Evolutionary conservation across 768 basidiomycete genomes (phyloP).

Genomic region (Cystoderma amianthinum): DNA sequence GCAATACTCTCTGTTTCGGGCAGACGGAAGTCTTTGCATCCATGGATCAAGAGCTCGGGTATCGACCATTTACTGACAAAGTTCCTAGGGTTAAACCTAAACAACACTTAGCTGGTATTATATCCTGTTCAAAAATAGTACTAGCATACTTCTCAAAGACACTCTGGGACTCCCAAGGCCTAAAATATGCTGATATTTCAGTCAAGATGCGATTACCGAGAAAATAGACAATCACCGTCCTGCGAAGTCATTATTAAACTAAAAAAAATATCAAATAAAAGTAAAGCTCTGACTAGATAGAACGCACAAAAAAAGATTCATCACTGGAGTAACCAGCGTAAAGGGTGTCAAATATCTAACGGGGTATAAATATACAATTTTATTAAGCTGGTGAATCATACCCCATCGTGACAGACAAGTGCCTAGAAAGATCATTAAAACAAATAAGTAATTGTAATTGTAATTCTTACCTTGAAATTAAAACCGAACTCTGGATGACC

Average conservation of each 20-base stretch:
- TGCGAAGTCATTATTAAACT: constrained; percentile 89
- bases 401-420: constrained; percentile 88
- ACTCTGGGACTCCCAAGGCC: constrained; percentile 62
- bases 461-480: constrained; percentile 59
- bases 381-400: constrained; percentile 16
- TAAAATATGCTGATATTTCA: too few species aligned
- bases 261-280: neutral
- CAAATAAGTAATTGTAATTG: neutral
- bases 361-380: neutral
- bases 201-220: neutral
- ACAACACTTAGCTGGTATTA: neutral
- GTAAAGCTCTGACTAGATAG: neutral
- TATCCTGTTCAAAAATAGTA: neutral
- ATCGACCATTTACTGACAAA: constrained; percentile 83
- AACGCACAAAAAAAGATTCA: constrained; percentile 79
- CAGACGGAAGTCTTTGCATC: constrained; percentile 84
- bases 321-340: constrained; percentile 89
- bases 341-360: constrained; percentile 66
- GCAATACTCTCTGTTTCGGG: constrained; percentile 81
- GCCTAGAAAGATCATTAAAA: constrained; percentile 28
- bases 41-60: constrained; percentile 79
- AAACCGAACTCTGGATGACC: constrained; percentile 87
- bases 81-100: constrained; percentile 72
- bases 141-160: too few species aligned
- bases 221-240: constrained; percentile 29